These are phyloP conservation scores for Rhynchosporium graminicola DNA, from an alignment of 2,329 filamentous ascomycete genomes.

Conservation along the genomic window DNA sequence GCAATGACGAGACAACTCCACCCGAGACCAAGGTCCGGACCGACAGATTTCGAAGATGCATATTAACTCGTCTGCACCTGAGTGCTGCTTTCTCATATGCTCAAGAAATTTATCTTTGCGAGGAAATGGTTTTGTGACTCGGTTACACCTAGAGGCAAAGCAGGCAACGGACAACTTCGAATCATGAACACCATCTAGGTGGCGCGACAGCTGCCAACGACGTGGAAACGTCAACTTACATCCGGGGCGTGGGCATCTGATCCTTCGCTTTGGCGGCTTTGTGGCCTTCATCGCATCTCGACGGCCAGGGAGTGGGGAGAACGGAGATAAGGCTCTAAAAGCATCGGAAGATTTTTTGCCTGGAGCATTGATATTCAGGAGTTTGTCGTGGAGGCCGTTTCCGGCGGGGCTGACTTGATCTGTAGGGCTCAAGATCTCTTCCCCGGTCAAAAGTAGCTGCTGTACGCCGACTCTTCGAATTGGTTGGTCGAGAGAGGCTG, in stretches of 20 bases:
- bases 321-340: too few species aligned
- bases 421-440: too few species aligned
- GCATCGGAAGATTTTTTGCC: too few species aligned
- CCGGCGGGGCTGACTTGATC: too few species aligned
- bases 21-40: constrained; percentile 14
- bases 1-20: constrained; percentile 13
- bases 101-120: constrained; percentile 23
- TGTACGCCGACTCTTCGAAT: too few species aligned
- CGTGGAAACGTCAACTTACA: constrained; percentile 24
- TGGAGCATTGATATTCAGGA: too few species aligned
- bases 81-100: constrained; percentile 22
- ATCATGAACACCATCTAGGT: constrained; percentile 19
- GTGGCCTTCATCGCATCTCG: background rate
- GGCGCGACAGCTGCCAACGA: constrained; percentile 21
- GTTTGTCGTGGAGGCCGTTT: too few species aligned
- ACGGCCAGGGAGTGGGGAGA: too few species aligned
- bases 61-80: constrained; percentile 4
- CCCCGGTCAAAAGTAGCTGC: too few species aligned
- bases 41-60: constrained; percentile 19
- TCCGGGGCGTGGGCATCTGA: constrained; percentile 15
- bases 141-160: constrained; percentile 21
- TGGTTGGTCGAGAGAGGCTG: too few species aligned
- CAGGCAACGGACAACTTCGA: constrained; percentile 7
- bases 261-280: constrained; percentile 5
- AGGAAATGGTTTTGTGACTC: constrained; percentile 18